Conservation (phyloP, 202 grass and related monocot species). For the Schoenoplectus tabernaemontani region DNA sequence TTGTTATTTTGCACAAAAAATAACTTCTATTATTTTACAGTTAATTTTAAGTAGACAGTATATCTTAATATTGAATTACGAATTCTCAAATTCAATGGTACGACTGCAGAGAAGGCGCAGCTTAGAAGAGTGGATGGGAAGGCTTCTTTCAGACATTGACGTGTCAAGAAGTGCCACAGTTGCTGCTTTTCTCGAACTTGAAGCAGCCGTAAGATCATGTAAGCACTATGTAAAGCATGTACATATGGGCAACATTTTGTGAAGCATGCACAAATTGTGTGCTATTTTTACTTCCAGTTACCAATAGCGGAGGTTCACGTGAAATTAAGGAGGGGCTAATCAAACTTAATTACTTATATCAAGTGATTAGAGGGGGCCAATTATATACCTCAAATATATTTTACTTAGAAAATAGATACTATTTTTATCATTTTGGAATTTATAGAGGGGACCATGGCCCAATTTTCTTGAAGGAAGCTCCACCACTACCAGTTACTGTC, state of each 20-base stretch:
- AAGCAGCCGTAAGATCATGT: background rate
- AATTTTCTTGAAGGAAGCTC: too few relatives aligned
- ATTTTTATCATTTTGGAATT: too few relatives aligned
- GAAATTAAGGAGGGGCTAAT: too few relatives aligned
- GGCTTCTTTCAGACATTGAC: background rate
- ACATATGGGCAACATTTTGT: background rate
- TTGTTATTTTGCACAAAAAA: background rate
- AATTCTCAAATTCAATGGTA: background rate
- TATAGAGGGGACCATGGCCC: too few relatives aligned
- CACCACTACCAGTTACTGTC: background rate
- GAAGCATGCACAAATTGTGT: background rate
- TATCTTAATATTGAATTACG: background rate
- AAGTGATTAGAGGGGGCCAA: too few relatives aligned
- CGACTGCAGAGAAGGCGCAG: background rate
- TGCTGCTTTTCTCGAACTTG: background rate
- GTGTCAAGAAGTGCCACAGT: background rate
- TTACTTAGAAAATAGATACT: too few relatives aligned
- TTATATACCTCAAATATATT: too few relatives aligned
- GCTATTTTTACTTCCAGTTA: conserved; percentile 1
- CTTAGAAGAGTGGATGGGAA: background rate
- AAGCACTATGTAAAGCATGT: background rate
- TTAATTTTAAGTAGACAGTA: background rate
- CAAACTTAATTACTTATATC: too few relatives aligned
- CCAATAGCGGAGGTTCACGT: too few relatives aligned
- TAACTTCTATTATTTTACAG: background rate